Conservation (phyloP, 179 eudicot genomes). For the Spergularia azorica region DNA sequence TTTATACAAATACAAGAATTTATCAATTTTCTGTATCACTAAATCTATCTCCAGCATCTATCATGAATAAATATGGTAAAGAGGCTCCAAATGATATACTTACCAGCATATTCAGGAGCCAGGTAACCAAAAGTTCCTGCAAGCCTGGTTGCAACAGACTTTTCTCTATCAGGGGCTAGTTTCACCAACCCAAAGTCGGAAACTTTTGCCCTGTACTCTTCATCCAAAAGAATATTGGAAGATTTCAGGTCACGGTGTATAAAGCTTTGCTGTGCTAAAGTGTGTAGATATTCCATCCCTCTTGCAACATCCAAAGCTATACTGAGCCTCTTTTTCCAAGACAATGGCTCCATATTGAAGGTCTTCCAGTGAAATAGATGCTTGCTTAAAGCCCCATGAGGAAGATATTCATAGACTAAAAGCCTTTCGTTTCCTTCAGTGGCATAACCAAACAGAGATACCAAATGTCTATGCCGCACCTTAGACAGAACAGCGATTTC, state of each 20-base stretch:
- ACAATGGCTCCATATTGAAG: slow-evolving; percentile 42
- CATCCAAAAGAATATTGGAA: slow-evolving; percentile 49
- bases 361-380: slow-evolving; percentile 55
- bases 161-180: slow-evolving; percentile 48
- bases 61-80: not conserved
- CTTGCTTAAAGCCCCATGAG: slow-evolving; percentile 53
- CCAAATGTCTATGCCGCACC: slow-evolving; percentile 57
- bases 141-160: slow-evolving; percentile 46
- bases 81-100: not conserved
- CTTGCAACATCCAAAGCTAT: slow-evolving; percentile 63
- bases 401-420: slow-evolving; percentile 57
- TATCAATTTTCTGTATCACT: not conserved
- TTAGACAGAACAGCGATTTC: slow-evolving; percentile 57
- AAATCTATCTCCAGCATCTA: not conserved
- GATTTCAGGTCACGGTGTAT: slow-evolving; percentile 57
- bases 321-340: slow-evolving; percentile 51
- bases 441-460: slow-evolving; percentile 51
- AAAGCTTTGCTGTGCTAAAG: slow-evolving; percentile 51
- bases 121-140: slow-evolving; percentile 57
- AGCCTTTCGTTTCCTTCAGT: slow-evolving; percentile 51
- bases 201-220: slow-evolving; percentile 51
- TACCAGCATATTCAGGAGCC: slow-evolving; percentile 64
- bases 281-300: slow-evolving; percentile 64
- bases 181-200: slow-evolving; percentile 57
- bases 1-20: no score